Evolutionary conservation across 345 rosid genomes (phyloP), one percentile per base, ranked within the genome.

Genomic region (Lepidium didymum): DNA sequence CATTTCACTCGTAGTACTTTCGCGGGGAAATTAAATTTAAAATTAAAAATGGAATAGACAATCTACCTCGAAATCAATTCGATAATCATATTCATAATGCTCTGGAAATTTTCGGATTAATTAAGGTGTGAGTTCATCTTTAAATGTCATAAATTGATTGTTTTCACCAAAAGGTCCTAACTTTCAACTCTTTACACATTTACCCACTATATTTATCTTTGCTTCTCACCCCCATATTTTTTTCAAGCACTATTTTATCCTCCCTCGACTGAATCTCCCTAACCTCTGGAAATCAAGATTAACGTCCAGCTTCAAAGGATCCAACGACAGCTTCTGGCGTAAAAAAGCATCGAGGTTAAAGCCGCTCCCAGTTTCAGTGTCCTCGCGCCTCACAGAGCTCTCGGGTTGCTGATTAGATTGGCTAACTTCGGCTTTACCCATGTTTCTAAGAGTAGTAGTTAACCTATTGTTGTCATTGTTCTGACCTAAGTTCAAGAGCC

Each of bases 291-390:
- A 58, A 60, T 81, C 83, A 57, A 83, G 74, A 68, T 72, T 45
- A 55, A 77, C 62, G 53, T 88, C 91, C 49, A 94, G 65, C 74
- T 81, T 82, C 25, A 53, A 60, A 6, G 95, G 80, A 69, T 87
- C 91, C 50, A 94, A 61, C 25, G 86, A 83, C 45, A 94, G 71
- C 46, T 77, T 77, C 43, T 63, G 67, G 46, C 75, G 75, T 43
- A 89, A 63, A 73, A 91, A 94, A 9, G 66, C 78, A 76, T 94
- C 86, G 47, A 91, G 69, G 66, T 94, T 78, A 18, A 94, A 85
- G 7, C 80, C 77, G 8, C 74, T 83, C 31, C 57, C 71, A 12
- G 59, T 66, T 56, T 72, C 80, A 21, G 62, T 70, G 10, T 68
- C 77, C 64, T 67, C 84, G 15, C 75, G 86, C 36, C 60, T 72